Conservation (phyloP, 2,329 filamentous ascomycete genomes). For the Didymella pomorum region DNA sequence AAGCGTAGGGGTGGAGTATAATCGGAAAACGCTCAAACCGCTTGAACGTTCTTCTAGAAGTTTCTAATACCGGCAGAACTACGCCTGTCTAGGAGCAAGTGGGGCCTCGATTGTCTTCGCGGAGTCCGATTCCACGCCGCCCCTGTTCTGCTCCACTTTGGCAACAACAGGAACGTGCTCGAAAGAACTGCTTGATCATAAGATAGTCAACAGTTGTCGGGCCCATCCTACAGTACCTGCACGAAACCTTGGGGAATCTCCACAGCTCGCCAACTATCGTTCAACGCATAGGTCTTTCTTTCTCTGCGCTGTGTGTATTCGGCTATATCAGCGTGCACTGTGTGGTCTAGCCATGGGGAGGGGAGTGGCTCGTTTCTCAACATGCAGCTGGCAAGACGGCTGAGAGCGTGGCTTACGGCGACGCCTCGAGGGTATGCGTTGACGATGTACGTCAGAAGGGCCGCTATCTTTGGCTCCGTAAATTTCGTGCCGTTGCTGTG, state of each 20-base stretch:
- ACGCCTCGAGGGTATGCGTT: neutral
- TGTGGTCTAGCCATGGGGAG: neutral
- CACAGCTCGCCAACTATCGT: neutral
- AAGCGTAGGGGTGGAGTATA: neutral
- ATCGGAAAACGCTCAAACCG: neutral
- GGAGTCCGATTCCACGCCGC: neutral
- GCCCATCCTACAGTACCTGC: neutral
- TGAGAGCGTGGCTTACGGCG: neutral
- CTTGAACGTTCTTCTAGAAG: neutral
- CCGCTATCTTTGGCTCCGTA: neutral
- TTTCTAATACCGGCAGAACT: neutral
- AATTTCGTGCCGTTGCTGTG: neutral
- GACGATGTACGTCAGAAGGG: neutral
- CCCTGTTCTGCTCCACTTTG: neutral
- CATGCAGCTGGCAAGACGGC: neutral
- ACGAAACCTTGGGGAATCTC: neutral
- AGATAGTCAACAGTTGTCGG: neutral
- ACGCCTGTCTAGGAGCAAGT: neutral
- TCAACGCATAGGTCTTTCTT: neutral
- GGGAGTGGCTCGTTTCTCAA: neutral
- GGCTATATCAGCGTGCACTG: neutral
- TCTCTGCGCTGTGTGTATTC: neutral
- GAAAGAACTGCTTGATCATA: neutral
- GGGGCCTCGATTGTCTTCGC: neutral
- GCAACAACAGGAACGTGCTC: neutral